phyloP scores from a whole-genome alignment of 345 rosid species.

The Fremontodendron californicum region DNA sequence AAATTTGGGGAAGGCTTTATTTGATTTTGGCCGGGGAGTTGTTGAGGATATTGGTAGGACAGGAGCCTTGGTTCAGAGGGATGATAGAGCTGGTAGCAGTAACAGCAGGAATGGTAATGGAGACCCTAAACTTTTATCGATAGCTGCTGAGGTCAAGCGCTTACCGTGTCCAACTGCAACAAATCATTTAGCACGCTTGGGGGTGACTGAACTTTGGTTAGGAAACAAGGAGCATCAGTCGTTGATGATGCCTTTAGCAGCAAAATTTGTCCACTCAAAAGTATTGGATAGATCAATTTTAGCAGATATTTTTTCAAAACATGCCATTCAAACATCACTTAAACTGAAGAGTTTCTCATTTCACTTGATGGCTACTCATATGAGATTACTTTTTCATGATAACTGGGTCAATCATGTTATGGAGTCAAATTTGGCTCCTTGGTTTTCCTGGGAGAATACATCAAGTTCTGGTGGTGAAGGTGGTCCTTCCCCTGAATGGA shows the following conservation, averaged over 20 bases:
- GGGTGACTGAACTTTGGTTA: conserved; percentile 74
- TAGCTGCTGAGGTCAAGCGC: conserved; percentile 64
- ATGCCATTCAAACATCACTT: conserved; percentile 49
- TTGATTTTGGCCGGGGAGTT: conserved; percentile 88
- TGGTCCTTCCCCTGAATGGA: conserved; percentile 91
- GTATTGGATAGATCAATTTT: conserved; percentile 66
- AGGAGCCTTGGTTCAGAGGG: conserved; percentile 47
- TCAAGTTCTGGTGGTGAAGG: conserved; percentile 55
- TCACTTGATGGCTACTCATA: conserved; percentile 62
- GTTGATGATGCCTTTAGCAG: conserved; percentile 67
- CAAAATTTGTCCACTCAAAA: conserved; percentile 74
- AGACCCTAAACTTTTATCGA: conserved; percentile 45
- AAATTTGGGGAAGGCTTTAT: conserved; percentile 80
- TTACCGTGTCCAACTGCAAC: conserved; percentile 87
- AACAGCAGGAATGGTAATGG: conserved; percentile 28
- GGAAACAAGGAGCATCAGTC: conserved; percentile 80
- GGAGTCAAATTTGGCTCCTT: conserved; percentile 59
- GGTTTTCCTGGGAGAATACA: conserved; percentile 85
- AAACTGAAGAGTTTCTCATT: conserved; percentile 67
- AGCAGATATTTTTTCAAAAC: conserved; percentile 53
- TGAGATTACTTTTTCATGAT: conserved; percentile 68
- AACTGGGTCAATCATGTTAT: conserved; percentile 76
- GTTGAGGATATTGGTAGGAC: conserved; percentile 87
- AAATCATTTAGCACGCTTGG: conserved; percentile 61
- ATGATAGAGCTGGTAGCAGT: conserved; percentile 26